Percentiles rank a stretch among this genome's conserved stretches.
These are phyloP conservation scores for Coemansia sp. DNA, from an alignment of 192 early-diverging fungal genomes.

Conservation along the genomic window DNA sequence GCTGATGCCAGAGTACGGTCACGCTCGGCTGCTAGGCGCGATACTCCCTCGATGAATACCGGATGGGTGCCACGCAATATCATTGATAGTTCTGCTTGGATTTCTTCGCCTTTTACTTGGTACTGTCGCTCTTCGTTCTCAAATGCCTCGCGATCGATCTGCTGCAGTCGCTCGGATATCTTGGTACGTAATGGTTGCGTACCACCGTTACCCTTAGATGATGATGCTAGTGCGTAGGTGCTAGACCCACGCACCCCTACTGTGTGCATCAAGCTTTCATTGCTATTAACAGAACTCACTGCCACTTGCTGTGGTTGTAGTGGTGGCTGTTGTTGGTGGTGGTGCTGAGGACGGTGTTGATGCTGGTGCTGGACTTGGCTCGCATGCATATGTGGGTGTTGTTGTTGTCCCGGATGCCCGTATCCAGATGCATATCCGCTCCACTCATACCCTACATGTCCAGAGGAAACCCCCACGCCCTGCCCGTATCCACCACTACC, in stretches of 20 bases:
- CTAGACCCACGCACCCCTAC: not conserved
- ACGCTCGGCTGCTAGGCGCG: slow-evolving; percentile 61
- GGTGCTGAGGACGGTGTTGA: not conserved
- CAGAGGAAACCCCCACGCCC: not conserved
- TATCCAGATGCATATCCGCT: slow-evolving; percentile 26
- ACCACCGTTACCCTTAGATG: not conserved
- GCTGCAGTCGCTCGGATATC: slow-evolving; percentile 45
- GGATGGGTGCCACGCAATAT: slow-evolving; percentile 64
- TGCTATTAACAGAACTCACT: not conserved
- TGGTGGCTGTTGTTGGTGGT: not conserved
- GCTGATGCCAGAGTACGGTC: slow-evolving; percentile 74
- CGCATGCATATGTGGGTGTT: not conserved
- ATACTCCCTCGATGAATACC: slow-evolving; percentile 65
- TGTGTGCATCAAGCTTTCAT: not conserved
- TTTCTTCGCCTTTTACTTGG: slow-evolving; percentile 48
- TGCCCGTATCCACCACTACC: not conserved
- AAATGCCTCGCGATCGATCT: slow-evolving; percentile 52
- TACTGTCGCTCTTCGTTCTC: slow-evolving; percentile 38
- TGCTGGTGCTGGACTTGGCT: not conserved
- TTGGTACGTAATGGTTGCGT: slow-evolving; percentile 46
- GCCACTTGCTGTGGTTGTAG: not conserved
- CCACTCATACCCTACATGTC: slow-evolving; percentile 40
- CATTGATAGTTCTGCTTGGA: slow-evolving; percentile 38
- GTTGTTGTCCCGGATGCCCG: slow-evolving; percentile 8
- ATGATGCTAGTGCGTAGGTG: slow-evolving; percentile 5